Base-by-base conservation (phyloP, 352 stramenopile genomes). In the Pythium periplocum region DNA sequence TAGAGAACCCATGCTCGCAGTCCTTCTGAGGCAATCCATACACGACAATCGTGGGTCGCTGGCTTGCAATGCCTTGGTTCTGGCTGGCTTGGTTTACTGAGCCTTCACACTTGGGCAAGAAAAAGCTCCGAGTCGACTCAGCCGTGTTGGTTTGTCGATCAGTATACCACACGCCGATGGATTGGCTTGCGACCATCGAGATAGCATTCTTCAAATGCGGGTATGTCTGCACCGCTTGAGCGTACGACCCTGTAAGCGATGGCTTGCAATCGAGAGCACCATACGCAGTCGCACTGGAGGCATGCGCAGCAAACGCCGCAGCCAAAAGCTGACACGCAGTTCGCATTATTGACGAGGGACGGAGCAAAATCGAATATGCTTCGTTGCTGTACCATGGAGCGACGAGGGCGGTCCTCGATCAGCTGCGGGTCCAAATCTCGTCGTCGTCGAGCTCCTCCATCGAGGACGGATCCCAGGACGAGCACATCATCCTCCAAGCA, bases 21-120 rank as follows among this genome's bases (percentile, higher is more conserved):
- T 66, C 59, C 37, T 66, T 66, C 7, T 54, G 31, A 9, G 59
- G 59, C 31, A 66, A 33, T 38, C 59, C 59, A 31, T 66, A 66
- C 31, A 66, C 47, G 35, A 66, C 47, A 10, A 66, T 51, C 10
- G 45, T 42, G 26, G 60, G 65, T 5, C 62, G 55, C 32, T 52
- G 46, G 17, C 17, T 26, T 31, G 43, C 43, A 2, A 48, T 30
- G 17, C 43, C 43, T 31, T 30, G 9, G 43, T 11, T 31, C 17
- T 48, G 9, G 43, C 9, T 45, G 36, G 32, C 42, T 40, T 2
- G 7, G 33, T 7, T 38, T 1, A 7, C 38, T 32, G 26, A 51
- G 51, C 51, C 31, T 51, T 26, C 43, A 12, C 12, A 57, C 42
- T 43, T 57, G 17, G 26, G 31, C 7, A 7, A 11, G 41, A 42